Conservation (phyloP, 306 rosid genomes). For the Lathyrus aphaca region DNA sequence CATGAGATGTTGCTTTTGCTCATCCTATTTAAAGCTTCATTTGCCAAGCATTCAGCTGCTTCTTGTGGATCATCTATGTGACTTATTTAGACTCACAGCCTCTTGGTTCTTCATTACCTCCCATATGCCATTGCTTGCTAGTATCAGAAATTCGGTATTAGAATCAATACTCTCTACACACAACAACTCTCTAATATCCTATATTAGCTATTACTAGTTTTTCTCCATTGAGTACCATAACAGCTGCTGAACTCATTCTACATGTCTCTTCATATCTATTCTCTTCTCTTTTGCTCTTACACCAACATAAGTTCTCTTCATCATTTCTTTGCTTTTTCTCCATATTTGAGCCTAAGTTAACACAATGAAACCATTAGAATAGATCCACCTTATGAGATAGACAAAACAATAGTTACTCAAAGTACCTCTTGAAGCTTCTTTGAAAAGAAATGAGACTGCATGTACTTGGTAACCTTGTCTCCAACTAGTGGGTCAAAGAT, state of each 20-base stretch:
- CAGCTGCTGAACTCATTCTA: no score
- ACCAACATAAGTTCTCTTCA: slow-evolving; percentile 41
- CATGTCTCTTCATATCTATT: slow-evolving; percentile 28
- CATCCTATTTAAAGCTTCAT: slow-evolving; percentile 77
- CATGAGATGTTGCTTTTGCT: slow-evolving; percentile 80
- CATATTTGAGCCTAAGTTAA: slow-evolving; percentile 52
- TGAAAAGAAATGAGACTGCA: slow-evolving; percentile 73
- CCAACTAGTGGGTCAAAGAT: slow-evolving; percentile 68
- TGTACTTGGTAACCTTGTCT: slow-evolving; percentile 60
- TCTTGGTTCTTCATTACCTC: slow-evolving; percentile 93
- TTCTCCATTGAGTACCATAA: no score
- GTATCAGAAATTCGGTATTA: slow-evolving; percentile 68
- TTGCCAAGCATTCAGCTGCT: slow-evolving; percentile 83
- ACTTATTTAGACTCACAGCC: slow-evolving; percentile 79
- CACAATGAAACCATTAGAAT: not conserved
- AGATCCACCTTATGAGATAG: not conserved
- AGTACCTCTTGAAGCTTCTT: slow-evolving; percentile 63
- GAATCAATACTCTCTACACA: slow-evolving; percentile 59
- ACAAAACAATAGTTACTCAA: not conserved
- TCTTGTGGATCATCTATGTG: slow-evolving; percentile 77
- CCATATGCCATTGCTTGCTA: slow-evolving; percentile 89
- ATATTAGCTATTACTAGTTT: no score
- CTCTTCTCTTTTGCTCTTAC: slow-evolving; percentile 24
- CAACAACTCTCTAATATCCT: slow-evolving; percentile 55
- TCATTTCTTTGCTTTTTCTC: slow-evolving; percentile 58